Conservation (phyloP, 305 asterid species). For the Ajuga reptans region DNA sequence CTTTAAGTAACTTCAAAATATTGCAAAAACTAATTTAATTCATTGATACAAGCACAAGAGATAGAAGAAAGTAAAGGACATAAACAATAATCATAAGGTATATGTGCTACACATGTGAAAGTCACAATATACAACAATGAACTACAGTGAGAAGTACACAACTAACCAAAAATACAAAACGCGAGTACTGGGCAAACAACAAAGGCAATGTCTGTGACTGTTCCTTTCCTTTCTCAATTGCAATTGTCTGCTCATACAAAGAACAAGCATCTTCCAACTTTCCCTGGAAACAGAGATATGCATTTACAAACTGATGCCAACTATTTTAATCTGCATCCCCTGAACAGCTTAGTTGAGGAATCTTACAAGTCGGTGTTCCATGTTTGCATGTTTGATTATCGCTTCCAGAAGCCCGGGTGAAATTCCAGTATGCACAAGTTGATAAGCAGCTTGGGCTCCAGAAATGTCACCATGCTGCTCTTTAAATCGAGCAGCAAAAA, state of each 20-base stretch:
- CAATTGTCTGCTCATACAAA: constrained; percentile 84
- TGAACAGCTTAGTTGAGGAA: constrained; percentile 10
- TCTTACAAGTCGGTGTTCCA: constrained; percentile 85
- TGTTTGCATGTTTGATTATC: constrained; percentile 86
- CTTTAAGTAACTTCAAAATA: not conserved
- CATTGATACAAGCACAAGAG: too few relatives aligned
- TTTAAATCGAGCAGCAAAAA: constrained; percentile 81
- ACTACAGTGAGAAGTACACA: constrained; percentile 13
- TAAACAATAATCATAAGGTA: not conserved
- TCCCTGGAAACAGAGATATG: constrained; percentile 45
- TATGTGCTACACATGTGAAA: not conserved
- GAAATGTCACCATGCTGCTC: constrained; percentile 79
- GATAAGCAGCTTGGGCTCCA: constrained; percentile 91
- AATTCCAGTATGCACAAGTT: constrained; percentile 81
- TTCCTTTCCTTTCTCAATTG: constrained; percentile 93
- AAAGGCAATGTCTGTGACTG: constrained; percentile 81
- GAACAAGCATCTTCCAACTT: constrained; percentile 76
- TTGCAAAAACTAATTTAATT: too few relatives aligned
- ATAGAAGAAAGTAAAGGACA: too few relatives aligned
- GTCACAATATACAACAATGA: not conserved
- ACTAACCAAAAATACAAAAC: constrained; percentile 71
- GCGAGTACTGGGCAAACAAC: constrained; percentile 83
- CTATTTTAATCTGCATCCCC: not conserved
- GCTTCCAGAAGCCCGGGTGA: constrained; percentile 98
- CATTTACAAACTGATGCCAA: constrained; percentile 1